Evolutionary conservation across 225 moss, liverwort and hornwort species (phyloP).

Genomic region (Bryum argenteum): DNA sequence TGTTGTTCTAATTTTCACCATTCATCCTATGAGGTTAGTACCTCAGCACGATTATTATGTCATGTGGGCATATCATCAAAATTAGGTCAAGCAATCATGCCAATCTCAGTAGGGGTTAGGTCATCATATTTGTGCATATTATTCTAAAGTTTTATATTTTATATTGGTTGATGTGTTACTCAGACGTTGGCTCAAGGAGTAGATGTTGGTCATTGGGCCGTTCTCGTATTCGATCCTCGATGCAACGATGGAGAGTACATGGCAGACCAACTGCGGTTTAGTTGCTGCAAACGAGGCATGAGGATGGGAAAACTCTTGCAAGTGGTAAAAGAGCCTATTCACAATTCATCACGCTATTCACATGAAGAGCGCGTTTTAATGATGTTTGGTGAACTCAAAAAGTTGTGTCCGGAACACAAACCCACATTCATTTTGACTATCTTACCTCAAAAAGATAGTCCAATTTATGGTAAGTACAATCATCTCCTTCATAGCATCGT

Average conservation of each 20-base stretch:
- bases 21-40: too few species aligned
- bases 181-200: slow-evolving; percentile 53
- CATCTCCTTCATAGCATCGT: too few species aligned
- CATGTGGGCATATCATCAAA: not conserved
- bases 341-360: slow-evolving; percentile 3
- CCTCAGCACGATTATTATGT: too few species aligned
- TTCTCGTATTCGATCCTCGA: slow-evolving; percentile 51
- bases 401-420: not conserved
- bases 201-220: slow-evolving; percentile 44
- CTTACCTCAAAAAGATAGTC: slow-evolving; percentile 68
- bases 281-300: slow-evolving; percentile 67
- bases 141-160: too few species aligned
- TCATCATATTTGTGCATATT: too few species aligned
- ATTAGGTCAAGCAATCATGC: too few species aligned
- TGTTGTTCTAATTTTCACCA: too few species aligned
- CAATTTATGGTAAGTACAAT: slow-evolving; percentile 59
- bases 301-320: slow-evolving; percentile 20
- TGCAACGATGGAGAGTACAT: slow-evolving; percentile 30
- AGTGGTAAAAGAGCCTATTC: slow-evolving; percentile 49
- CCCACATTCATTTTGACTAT: slow-evolving; percentile 67
- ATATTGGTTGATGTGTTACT: too few species aligned
- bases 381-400: slow-evolving; percentile 30
- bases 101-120: too few species aligned
- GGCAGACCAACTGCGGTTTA: slow-evolving; percentile 42
- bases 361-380: slow-evolving; percentile 54